Base-by-base conservation (phyloP, 768 basidiomycete genomes). In the Lactifluus rugatus region DNA sequence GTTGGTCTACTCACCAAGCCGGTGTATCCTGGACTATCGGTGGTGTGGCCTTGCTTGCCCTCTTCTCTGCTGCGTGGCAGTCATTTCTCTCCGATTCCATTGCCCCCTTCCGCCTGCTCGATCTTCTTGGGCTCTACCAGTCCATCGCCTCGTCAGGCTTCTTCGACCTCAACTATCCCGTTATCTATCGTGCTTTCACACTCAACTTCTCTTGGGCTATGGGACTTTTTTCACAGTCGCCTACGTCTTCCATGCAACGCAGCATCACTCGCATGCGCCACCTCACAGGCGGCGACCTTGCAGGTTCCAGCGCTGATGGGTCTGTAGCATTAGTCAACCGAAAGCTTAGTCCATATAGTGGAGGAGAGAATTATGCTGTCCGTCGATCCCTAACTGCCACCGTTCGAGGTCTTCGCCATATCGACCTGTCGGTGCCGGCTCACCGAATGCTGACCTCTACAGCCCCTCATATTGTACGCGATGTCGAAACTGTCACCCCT, bases 201-300 rank as follows among this genome's bases (percentile, higher is more conserved):
- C 76, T 85, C 67, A 97, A 97, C 66, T 96, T 95, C 64, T 81
- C 85, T 0, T 97, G 93, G 93, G 78, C 89, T 0, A 71, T 95
- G 67, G 90, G 91, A 0, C 72, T 97, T 13, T 80, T 91, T 56
- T 70, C 79, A 21, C 69, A 72, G 32, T 79, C 81, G 0, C 65
- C 77, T 2, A 70, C 74, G 11, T 82, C 83, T 13, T 71, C 77
- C 14, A 75, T 96, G 51, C 90, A 97, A 66, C 67, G 70, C 23
- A 81, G 89, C 19, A 93, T 97, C 66, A 82, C 90, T 66, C 76
- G 72, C 63, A 87, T 95, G 85, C 84, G 94, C 7, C 79, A 83
- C 60, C 74, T 79, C 46, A 97, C 94, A 0, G 94, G 93, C 7
- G 91, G 90, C 2, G 75, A 78, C 53, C 75, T 91, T 54, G 76